phyloP scores from a whole-genome alignment of 495 filamentous ascomycete species.

The Xylaria longipes region DNA sequence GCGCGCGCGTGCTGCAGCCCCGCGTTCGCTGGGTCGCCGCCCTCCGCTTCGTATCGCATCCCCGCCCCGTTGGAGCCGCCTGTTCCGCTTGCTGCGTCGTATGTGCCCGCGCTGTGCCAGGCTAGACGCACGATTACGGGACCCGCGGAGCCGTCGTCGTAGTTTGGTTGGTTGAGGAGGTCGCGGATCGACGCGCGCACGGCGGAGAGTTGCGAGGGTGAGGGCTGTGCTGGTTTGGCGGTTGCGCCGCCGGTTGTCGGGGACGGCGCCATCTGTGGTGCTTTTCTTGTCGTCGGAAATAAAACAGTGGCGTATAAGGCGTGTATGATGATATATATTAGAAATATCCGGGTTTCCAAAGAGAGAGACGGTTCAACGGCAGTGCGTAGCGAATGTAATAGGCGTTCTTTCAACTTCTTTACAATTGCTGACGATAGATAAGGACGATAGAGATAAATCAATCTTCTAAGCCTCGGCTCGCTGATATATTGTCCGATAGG shows the following conservation, averaged over 20 bases:
- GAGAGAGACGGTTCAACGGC: background rate
- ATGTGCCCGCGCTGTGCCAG: slow-evolving; percentile 69
- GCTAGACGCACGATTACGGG: slow-evolving; percentile 68
- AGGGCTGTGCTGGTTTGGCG: slow-evolving; percentile 2
- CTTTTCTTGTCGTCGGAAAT: background rate
- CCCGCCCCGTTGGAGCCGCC: slow-evolving; percentile 69
- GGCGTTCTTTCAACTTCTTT: background rate
- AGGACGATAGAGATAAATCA: background rate
- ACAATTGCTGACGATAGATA: background rate
- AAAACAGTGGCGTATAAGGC: background rate
- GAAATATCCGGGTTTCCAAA: background rate
- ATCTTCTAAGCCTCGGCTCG: slow-evolving; percentile 8
- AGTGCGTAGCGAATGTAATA: background rate
- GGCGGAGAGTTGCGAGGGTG: slow-evolving; percentile 11
- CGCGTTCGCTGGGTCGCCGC: slow-evolving; percentile 68
- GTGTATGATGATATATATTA: background rate
- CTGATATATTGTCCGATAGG: background rate
- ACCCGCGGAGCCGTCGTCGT: slow-evolving; percentile 68
- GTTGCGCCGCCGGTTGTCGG: background rate
- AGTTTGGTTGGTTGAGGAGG: slow-evolving; percentile 60
- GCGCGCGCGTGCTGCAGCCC: slow-evolving; percentile 67
- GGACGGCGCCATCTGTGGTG: background rate
- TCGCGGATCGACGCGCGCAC: slow-evolving; percentile 21
- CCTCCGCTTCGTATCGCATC: slow-evolving; percentile 69
- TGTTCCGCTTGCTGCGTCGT: slow-evolving; percentile 62